Evolutionary conservation across 768 basidiomycete species (phyloP).

Genomic region (Chiua virens): DNA sequence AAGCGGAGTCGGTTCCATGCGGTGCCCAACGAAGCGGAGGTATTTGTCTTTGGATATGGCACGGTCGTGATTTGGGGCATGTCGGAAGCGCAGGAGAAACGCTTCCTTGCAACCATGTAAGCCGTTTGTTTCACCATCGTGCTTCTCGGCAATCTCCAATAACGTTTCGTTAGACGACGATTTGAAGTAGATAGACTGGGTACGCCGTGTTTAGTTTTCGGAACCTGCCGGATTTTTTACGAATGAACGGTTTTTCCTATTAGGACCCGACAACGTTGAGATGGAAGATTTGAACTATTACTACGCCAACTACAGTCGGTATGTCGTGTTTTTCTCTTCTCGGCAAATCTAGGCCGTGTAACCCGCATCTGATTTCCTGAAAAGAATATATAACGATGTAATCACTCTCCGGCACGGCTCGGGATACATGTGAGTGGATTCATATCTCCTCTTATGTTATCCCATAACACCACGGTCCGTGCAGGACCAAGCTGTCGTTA

Average conservation of each 20-base stretch:
- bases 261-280: slow-evolving; percentile 85
- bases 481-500: slow-evolving; percentile 91
- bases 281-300: slow-evolving; percentile 98
- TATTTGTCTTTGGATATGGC: slow-evolving; percentile 92
- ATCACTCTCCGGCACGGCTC: slow-evolving; percentile 94
- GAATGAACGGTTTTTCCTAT: slow-evolving; percentile 1
- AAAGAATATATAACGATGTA: slow-evolving; percentile 93
- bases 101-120: slow-evolving; percentile 88
- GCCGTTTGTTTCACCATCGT: slow-evolving; percentile 28
- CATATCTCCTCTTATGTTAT: slow-evolving; percentile 9
- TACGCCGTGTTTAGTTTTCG: slow-evolving; percentile 32
- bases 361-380: slow-evolving; percentile 34
- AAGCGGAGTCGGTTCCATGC: slow-evolving; percentile 70
- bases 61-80: slow-evolving; percentile 98
- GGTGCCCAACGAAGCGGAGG: slow-evolving; percentile 72
- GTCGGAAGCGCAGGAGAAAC: slow-evolving; percentile 88
- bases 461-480: slow-evolving; percentile 5
- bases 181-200: slow-evolving; percentile 89
- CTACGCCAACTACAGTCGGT: slow-evolving; percentile 96
- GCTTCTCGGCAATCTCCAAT: not conserved
- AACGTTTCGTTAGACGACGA: slow-evolving; percentile 62
- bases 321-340: slow-evolving; percentile 20
- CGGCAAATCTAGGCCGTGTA: slow-evolving; percentile 5
- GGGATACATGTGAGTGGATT: slow-evolving; percentile 78
- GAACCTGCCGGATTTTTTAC: not conserved